phyloP scores from a whole-genome alignment of 2,329 filamentous ascomycete genomes.

The Colletotrichum caudatum region DNA sequence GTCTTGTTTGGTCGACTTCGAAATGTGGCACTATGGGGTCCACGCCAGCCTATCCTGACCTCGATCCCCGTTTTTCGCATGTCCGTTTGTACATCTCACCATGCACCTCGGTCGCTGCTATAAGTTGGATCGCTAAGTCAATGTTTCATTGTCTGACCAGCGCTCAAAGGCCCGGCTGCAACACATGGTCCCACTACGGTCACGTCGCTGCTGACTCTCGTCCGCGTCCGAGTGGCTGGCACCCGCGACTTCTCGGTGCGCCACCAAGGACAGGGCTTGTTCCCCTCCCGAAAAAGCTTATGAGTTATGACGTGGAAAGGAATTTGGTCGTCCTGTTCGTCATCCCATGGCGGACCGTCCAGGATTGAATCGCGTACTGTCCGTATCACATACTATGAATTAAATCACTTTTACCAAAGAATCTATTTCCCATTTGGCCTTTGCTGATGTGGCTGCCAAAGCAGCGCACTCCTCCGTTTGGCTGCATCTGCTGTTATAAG shows the following conservation, averaged over 20 bases:
- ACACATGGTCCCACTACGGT: background rate
- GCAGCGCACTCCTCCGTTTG: background rate
- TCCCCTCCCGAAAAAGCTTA: background rate
- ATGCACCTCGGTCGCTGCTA: background rate
- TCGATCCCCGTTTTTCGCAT: background rate
- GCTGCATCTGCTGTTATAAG: background rate
- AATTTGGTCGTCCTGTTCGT: constrained; percentile 15
- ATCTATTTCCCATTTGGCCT: background rate
- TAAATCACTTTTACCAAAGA: background rate
- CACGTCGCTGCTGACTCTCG: constrained; percentile 8
- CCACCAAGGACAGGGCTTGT: constrained; percentile 13
- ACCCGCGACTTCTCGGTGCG: constrained; percentile 14
- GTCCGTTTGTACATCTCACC: background rate
- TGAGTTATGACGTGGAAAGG: background rate
- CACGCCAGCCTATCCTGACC: background rate
- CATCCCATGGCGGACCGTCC: background rate
- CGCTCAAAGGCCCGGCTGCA: background rate
- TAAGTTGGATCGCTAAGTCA: background rate
- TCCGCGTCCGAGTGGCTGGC: constrained; percentile 14
- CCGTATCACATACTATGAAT: constrained; percentile 35
- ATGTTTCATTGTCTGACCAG: background rate
- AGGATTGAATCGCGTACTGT: constrained; percentile 14
- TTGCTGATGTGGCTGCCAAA: too few species aligned
- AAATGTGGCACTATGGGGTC: background rate
- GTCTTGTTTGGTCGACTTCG: background rate